Evolutionary conservation across 139 green algal genomes (phyloP), one percentile per base, ranked within the genome.

Genomic region (Tetraselmis striata): DNA sequence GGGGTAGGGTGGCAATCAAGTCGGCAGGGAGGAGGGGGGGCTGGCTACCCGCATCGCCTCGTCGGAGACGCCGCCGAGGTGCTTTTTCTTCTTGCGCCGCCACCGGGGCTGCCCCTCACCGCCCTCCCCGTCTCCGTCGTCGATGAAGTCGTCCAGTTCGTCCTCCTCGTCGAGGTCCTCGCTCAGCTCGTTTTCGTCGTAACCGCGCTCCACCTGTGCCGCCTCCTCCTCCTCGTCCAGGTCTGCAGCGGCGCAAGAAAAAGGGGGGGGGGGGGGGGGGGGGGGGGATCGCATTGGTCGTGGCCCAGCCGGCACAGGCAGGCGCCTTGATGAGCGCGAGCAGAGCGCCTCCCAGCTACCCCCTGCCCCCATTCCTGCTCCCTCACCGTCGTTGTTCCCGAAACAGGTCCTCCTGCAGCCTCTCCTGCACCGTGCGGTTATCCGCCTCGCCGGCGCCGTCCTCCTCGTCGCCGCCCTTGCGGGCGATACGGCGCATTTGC

Each of bases 131-230:
- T 92, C 92, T 59, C 96, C 92, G 23, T 96, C 88, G 79, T 95
- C 94, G 31, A 98, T 96, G 87, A 97, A 98, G 85, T 96, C 93
- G 22, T 89, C 92, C 85, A 95, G 92, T 78, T 93, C 92, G 79
- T 95, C 89, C 59, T 90, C 89, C 31, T 90, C 85, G 24, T 92
- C 92, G 83, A 90, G 84, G 76, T 88, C 81, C n/a, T 87, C 86
- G 45, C 58, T 45, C 28, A 25, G 31, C 2, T 82, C 79, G 1
- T 85, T 29, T 32, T 84, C 80, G 0, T 82, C 82, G 59, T 78
- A 45, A 1, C 30, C 45, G 18, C 45, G 45, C 11, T 67, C 45
- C 80, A 18, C n/a, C 80, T 28, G 59, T 2, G 11, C 32, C 76
- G 23, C 85, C n/a, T 87, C 87, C 22, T 85, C 79, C 77, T 93